Percentiles rank a stretch among this genome's conserved stretches.
These are phyloP conservation scores for Lactarius sp. DNA, from an alignment of 768 basidiomycete genomes.

Conservation along the genomic window DNA sequence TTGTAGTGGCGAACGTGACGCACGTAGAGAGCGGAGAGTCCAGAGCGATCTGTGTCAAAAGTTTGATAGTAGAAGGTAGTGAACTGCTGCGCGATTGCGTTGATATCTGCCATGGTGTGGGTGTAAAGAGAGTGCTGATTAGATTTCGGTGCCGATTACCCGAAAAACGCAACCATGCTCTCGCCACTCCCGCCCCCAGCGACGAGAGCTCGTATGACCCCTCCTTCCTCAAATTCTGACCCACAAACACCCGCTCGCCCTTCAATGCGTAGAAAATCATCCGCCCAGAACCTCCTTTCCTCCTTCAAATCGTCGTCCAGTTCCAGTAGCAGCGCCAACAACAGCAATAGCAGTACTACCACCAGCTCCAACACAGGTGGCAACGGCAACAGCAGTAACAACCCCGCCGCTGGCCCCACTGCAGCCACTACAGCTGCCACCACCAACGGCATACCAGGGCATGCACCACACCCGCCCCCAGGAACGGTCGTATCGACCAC, in stretches of 20 bases:
- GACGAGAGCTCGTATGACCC: constrained; percentile 22
- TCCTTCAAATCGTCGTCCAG: constrained; percentile 50
- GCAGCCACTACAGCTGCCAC: neutral
- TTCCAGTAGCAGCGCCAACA: neutral
- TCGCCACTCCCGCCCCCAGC: neutral
- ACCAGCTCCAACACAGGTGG: neutral
- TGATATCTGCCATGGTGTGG: constrained; percentile 63
- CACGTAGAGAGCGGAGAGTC: constrained; percentile 72
- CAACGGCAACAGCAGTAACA: neutral
- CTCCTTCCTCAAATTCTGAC: constrained; percentile 23
- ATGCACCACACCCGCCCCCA: neutral
- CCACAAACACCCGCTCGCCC: constrained; percentile 39
- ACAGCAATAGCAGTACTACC: neutral
- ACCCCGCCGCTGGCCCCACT: too few species aligned
- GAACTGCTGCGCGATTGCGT: constrained; percentile 72
- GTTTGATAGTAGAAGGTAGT: constrained; percentile 76
- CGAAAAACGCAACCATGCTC: neutral
- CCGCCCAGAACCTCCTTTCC: constrained; percentile 75
- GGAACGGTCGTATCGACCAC: neutral
- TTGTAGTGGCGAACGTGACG: constrained; percentile 36
- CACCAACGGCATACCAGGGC: neutral
- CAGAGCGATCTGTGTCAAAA: constrained; percentile 61
- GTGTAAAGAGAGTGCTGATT: neutral
- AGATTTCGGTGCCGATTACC: constrained; percentile 12
- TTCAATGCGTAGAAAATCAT: constrained; percentile 77